phyloP scores from a whole-genome alignment of 371 early-diverging fungal genomes.

The Rhizopus delemar region DNA sequence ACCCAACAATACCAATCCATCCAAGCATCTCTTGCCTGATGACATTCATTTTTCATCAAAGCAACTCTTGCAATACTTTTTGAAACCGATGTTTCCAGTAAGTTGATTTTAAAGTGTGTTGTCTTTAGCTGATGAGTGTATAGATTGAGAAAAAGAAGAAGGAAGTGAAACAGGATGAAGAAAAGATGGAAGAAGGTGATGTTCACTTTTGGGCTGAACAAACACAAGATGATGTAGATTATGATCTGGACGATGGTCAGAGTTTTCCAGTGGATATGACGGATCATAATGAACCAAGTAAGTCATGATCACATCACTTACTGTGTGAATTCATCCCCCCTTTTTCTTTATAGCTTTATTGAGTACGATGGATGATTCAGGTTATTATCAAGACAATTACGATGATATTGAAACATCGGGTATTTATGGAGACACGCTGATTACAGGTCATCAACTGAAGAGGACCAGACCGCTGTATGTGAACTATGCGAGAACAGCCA shows the following conservation, averaged over 20 bases:
- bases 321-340: constrained; percentile 9
- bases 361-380: constrained; percentile 37
- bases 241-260: constrained; percentile 16
- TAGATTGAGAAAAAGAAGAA: constrained; percentile 7
- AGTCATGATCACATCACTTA: too few species aligned
- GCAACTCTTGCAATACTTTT: constrained; percentile 75
- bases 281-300: constrained; percentile 30
- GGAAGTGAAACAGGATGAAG: background rate
- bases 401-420: constrained; percentile 27
- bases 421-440: constrained; percentile 39
- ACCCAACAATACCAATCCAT: constrained; percentile 46
- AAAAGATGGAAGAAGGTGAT: constrained; percentile 26
- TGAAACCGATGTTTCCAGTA: constrained; percentile 76
- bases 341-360: constrained; percentile 17
- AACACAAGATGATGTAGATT: constrained; percentile 16
- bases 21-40: constrained; percentile 72
- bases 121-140: background rate
- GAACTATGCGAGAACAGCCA: constrained; percentile 85
- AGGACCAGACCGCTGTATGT: constrained; percentile 73
- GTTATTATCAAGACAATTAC: constrained; percentile 29
- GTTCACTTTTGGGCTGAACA: constrained; percentile 47
- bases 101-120: constrained; percentile 10
- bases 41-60: constrained; percentile 87
- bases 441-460: constrained; percentile 49
- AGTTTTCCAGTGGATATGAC: constrained; percentile 20